A percentile compares a stretch with the other conserved stretches of the same genome.
phyloP scores from a whole-genome alignment of 306 rosid genomes.

The Glycyrrhiza uralensis region DNA sequence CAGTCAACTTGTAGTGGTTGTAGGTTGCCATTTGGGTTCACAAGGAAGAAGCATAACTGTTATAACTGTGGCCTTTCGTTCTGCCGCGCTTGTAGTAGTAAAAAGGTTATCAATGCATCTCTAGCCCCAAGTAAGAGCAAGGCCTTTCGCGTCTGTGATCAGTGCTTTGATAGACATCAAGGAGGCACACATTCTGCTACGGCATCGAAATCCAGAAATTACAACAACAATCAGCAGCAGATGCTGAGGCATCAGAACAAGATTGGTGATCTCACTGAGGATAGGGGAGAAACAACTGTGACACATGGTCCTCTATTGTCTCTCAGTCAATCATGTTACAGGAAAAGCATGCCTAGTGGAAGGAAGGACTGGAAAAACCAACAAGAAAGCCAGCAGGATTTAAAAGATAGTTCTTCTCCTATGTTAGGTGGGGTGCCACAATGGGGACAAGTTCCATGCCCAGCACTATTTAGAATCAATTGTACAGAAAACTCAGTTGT shows the following conservation, averaged over 20 bases:
- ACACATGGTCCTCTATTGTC: conserved; percentile 46
- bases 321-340: conserved; percentile 42
- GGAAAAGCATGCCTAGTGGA: conserved; percentile 52
- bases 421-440: conserved; percentile 41
- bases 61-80: conserved; percentile 79
- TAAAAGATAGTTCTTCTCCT: conserved; percentile 35
- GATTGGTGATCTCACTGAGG: conserved; percentile 44
- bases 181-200: conserved; percentile 26
- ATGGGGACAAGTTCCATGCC: conserved; percentile 84
- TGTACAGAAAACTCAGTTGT: conserved; percentile 38
- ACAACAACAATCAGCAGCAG: conserved; percentile 29
- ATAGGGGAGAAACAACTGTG: conserved; percentile 43
- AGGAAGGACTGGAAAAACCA: conserved; percentile 48
- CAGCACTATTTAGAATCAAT: conserved; percentile 37
- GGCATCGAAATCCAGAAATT: conserved; percentile 30
- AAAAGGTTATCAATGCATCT: conserved; percentile 56
- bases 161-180: conserved; percentile 54
- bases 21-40: conserved; percentile 70
- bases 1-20: conserved; percentile 76
- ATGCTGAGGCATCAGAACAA: conserved; percentile 31
- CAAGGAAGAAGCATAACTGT: conserved; percentile 83
- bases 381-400: conserved; percentile 38
- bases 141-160: conserved; percentile 78
- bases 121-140: conserved; percentile 68
- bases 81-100: conserved; percentile 64